A percentile compares a stretch with the other conserved stretches of the same genome.
These are phyloP conservation scores for Volvox reticuliferus DNA, from an alignment of 139 green algal genomes.

Conservation along the genomic window DNA sequence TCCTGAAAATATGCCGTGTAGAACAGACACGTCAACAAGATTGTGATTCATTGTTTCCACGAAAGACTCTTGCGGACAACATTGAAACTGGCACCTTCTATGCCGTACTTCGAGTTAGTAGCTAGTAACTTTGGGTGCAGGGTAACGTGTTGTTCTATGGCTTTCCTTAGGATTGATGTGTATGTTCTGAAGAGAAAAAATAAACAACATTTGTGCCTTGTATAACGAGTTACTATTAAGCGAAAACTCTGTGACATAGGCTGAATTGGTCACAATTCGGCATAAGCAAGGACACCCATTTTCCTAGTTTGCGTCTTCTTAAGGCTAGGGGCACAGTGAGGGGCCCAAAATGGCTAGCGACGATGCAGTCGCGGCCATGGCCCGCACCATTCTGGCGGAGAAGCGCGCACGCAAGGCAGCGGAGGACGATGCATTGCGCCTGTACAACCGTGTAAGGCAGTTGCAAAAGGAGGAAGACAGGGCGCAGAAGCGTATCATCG, in stretches of 20 bases:
- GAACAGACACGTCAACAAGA: neutral
- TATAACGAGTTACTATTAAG: too few species aligned
- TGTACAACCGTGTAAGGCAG: constrained; percentile 82
- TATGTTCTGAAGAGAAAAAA: too few species aligned
- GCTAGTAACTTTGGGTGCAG: too few species aligned
- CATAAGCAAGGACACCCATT: neutral
- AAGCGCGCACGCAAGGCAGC: constrained; percentile 62
- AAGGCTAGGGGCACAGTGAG: neutral
- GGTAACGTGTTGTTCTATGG: too few species aligned
- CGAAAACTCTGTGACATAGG: too few species aligned
- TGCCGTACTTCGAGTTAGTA: too few species aligned
- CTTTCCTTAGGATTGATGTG: too few species aligned
- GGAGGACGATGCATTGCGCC: constrained; percentile 74
- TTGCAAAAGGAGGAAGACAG: constrained; percentile 83
- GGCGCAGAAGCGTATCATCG: constrained; percentile 70
- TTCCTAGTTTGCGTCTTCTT: neutral
- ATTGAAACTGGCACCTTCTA: too few species aligned
- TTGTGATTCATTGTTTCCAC: too few species aligned
- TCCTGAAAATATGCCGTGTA: neutral
- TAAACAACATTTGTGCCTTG: too few species aligned
- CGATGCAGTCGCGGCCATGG: constrained; percentile 21
- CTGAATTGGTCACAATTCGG: neutral
- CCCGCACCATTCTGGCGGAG: constrained; percentile 55
- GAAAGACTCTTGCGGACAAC: too few species aligned
- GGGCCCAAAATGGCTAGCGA: constrained; percentile 38